phyloP scores from a whole-genome alignment of 441 rosid genomes.

The Adansonia rubrostipa region DNA sequence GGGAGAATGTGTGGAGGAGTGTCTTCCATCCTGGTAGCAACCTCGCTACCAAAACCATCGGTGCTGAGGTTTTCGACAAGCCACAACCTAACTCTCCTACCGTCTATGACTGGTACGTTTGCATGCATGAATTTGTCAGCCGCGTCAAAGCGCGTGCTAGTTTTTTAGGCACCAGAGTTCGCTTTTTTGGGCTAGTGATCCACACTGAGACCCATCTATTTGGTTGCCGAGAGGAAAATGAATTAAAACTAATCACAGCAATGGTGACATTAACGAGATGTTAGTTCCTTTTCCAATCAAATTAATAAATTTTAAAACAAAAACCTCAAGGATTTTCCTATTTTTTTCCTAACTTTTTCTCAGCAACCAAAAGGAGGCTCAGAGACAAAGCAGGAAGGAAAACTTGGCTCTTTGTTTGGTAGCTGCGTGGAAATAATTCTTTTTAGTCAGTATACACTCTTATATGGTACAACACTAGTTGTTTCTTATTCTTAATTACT shows the following conservation, averaged over 20 bases:
- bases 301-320: not conserved
- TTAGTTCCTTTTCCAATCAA: not conserved
- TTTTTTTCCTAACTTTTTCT: constrained; percentile 29
- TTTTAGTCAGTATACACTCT: constrained; percentile 26
- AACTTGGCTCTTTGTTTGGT: constrained; percentile 45
- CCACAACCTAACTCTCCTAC: constrained; percentile 87
- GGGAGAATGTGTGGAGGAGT: constrained; percentile 96
- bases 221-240: constrained; percentile 6
- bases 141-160: not conserved
- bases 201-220: not conserved
- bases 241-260: not conserved
- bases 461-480: constrained; percentile 14
- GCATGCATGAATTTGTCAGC: constrained; percentile 14
- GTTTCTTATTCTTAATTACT: not conserved
- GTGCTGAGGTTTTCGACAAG: constrained; percentile 71
- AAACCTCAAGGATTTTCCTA: constrained; percentile 24
- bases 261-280: not conserved
- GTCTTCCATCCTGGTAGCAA: constrained; percentile 96
- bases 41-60: constrained; percentile 70
- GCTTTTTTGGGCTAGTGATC: not conserved
- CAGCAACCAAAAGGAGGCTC: constrained; percentile 51
- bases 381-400: constrained; percentile 51
- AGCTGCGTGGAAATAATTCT: constrained; percentile 49
- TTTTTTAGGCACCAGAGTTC: not conserved
- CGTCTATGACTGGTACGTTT: constrained; percentile 83